phyloP scores from a whole-genome alignment of 805 yeast species.

The Candida khao-thaluensis region DNA sequence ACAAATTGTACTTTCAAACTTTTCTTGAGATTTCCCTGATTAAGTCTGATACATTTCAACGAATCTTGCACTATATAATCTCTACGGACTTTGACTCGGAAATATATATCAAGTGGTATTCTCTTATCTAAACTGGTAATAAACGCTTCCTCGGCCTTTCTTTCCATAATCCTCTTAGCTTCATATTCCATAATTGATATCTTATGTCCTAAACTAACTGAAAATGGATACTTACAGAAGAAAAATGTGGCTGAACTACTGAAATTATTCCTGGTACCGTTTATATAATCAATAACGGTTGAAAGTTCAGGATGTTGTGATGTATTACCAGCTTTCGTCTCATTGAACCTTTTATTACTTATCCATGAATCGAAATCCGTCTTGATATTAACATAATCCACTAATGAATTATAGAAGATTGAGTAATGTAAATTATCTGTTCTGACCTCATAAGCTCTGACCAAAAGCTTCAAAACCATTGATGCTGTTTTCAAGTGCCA shows the following conservation, averaged over 20 bases:
- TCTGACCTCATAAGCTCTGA: slow-evolving; percentile 49
- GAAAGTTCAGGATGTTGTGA: slow-evolving; percentile 31
- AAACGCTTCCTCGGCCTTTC: slow-evolving; percentile 87
- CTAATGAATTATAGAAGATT: slow-evolving; percentile 72
- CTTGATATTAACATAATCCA: slow-evolving; percentile 73
- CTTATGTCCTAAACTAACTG: slow-evolving; percentile 79
- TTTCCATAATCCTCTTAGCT: slow-evolving; percentile 76
- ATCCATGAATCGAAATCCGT: slow-evolving; percentile 89
- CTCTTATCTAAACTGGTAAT: slow-evolving; percentile 67
- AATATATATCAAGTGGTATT: slow-evolving; percentile 62
- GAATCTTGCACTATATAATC: slow-evolving; percentile 72
- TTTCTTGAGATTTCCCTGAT: slow-evolving; percentile 64
- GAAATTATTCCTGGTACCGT: slow-evolving; percentile 34
- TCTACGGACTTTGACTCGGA: slow-evolving; percentile 69
- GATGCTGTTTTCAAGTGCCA: slow-evolving; percentile 81
- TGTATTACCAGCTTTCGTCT: slow-evolving; percentile 7
- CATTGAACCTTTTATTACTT: slow-evolving; percentile 28
- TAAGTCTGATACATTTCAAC: slow-evolving; percentile 55
- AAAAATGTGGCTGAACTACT: slow-evolving; percentile 37
- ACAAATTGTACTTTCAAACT: slow-evolving; percentile 75
- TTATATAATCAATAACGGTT: slow-evolving; percentile 47
- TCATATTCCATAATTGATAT: slow-evolving; percentile 79
- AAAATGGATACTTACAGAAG: slow-evolving; percentile 84
- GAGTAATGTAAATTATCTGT: slow-evolving; percentile 30
- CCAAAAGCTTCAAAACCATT: slow-evolving; percentile 52